Evolutionary conservation across 805 yeast species (phyloP).

Genomic region (Maudiozyma bulderi): DNA sequence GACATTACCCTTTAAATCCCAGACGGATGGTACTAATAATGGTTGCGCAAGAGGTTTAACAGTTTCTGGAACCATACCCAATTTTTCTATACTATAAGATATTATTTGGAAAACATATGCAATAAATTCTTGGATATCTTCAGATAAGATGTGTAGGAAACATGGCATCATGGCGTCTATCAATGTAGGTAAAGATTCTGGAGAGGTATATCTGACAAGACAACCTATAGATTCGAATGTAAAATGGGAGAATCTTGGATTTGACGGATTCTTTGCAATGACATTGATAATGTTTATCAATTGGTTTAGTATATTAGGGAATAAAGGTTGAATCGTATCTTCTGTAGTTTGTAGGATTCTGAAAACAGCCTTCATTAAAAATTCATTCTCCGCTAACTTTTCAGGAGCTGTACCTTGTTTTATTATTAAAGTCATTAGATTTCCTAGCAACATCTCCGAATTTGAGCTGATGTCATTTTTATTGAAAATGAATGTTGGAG

Average conservation of each 20-base stretch:
- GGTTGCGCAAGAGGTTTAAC: conserved; percentile 68
- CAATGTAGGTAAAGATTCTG: conserved; percentile 24
- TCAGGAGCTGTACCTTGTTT: conserved; percentile 62
- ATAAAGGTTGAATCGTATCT: conserved; percentile 43
- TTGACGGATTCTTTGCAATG: conserved; percentile 84
- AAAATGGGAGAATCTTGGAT: conserved; percentile 87
- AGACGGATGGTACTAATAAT: conserved; percentile 74
- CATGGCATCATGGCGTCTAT: conserved; percentile 51
- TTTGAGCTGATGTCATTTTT: conserved; percentile 64
- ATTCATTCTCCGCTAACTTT: conserved; percentile 90
- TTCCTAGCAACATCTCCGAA: conserved; percentile 50
- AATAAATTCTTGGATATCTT: conserved; percentile 86
- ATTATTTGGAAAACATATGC: conserved; percentile 91
- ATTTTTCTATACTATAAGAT: conserved; percentile 59
- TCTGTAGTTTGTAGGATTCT: conserved; percentile 68
- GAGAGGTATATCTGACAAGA: conserved; percentile 44
- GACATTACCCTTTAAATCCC: conserved; percentile 89
- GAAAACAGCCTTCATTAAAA: conserved; percentile 81
- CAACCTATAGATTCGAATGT: conserved; percentile 82
- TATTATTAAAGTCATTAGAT: conserved; percentile 58
- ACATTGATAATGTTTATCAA: conserved; percentile 57
- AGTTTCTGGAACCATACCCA: conserved; percentile 47
- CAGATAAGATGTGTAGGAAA: conserved; percentile 55
- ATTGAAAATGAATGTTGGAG: conserved; percentile 51
- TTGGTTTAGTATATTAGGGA: conserved; percentile 46